phyloP scores from a whole-genome alignment of 345 rosid genomes.

The Gossypium bickii region DNA sequence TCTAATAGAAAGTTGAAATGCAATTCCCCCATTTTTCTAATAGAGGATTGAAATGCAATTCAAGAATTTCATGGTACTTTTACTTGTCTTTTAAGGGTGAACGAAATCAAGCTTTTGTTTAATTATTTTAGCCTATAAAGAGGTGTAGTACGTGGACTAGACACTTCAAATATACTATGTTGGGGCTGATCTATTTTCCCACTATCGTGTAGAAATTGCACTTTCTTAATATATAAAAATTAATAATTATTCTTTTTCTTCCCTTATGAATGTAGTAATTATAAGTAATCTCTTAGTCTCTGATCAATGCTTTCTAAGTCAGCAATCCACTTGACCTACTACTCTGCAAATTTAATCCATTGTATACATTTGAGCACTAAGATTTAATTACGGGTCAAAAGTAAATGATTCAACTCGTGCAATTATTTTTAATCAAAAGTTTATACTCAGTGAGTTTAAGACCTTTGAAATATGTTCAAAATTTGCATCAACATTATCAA shows the following conservation, averaged over 20 bases:
- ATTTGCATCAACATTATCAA: neutral
- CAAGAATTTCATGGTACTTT: too few species aligned
- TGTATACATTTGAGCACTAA: neutral
- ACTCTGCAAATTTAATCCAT: too few species aligned
- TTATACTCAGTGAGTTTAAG: neutral
- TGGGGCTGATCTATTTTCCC: neutral
- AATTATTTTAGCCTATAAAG: neutral
- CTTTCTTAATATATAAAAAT: neutral
- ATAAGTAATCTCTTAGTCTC: neutral
- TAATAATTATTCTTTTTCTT: neutral
- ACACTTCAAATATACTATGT: neutral
- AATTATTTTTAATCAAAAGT: too few species aligned
- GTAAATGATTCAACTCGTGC: too few species aligned
- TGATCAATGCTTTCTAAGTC: neutral
- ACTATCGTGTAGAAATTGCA: neutral
- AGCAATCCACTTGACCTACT: neutral
- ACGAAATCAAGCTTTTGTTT: too few species aligned
- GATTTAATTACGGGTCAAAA: too few species aligned
- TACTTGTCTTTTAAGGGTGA: too few species aligned
- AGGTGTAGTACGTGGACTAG: neutral
- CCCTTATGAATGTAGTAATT: neutral
- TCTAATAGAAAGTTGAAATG: too few species aligned
- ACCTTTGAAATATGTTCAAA: neutral
- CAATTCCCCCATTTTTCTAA: too few species aligned
- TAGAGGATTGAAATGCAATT: too few species aligned